These are phyloP conservation scores for Geranium brycei DNA, from an alignment of 345 rosid species.

Conservation along the genomic window DNA sequence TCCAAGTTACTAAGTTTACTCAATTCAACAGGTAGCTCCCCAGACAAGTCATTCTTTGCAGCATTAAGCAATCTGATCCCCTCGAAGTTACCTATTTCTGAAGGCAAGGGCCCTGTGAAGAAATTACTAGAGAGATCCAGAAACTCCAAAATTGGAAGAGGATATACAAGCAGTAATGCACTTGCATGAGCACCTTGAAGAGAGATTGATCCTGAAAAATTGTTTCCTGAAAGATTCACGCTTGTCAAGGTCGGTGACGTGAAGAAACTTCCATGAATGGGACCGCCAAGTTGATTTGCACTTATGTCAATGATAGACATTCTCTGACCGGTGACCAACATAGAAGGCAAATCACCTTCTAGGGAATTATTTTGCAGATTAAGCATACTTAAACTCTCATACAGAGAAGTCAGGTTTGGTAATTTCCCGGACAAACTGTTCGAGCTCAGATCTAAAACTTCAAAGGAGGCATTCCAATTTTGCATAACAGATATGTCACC, in stretches of 20 bases:
- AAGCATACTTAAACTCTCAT: conserved; percentile 37
- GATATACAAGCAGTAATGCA: conserved; percentile 36
- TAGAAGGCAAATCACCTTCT: conserved; percentile 51
- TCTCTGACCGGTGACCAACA: conserved; percentile 24
- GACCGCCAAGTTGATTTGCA: conserved; percentile 49
- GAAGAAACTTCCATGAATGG: conserved; percentile 50
- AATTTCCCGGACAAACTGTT: conserved; percentile 62
- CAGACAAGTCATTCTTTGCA: conserved; percentile 52
- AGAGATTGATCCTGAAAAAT: conserved; percentile 54
- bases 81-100: conserved; percentile 50
- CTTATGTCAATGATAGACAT: conserved; percentile 64
- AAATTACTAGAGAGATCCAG: conserved; percentile 84
- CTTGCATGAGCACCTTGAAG: conserved; percentile 41
- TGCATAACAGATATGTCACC: conserved; percentile 46
- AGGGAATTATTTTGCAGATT: conserved; percentile 55
- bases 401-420: conserved; percentile 42
- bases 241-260: conserved; percentile 36
- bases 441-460: conserved; percentile 72
- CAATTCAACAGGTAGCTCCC: conserved; percentile 63
- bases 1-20: conserved; percentile 53
- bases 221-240: conserved; percentile 77
- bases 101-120: conserved; percentile 48
- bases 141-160: conserved; percentile 47
- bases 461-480: conserved; percentile 57
- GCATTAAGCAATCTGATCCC: conserved; percentile 46